Evolutionary conservation across 208 protist species (phyloP).

Genomic region (Wallacemonas sp.): DNA sequence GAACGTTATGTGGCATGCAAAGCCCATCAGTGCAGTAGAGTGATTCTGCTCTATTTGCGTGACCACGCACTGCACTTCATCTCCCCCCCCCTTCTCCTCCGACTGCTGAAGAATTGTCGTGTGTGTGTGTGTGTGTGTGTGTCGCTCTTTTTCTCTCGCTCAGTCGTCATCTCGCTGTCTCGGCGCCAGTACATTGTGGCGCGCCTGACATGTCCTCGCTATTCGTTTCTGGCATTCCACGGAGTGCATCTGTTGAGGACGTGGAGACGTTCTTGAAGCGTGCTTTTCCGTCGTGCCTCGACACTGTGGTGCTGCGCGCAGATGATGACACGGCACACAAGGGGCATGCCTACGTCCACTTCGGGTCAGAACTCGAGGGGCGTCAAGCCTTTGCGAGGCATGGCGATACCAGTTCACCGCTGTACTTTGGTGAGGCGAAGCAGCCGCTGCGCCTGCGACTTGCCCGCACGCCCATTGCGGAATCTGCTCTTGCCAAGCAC

Average conservation of each 20-base stretch:
- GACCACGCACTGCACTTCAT: no score
- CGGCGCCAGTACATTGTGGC: no score
- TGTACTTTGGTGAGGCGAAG: not conserved
- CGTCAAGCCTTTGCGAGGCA: not conserved
- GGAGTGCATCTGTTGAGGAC: slow-evolving; percentile 15
- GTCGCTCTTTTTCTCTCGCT: no score
- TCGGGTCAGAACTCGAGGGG: slow-evolving; percentile 11
- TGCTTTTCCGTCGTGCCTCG: slow-evolving; percentile 24
- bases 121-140: no score
- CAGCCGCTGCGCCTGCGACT: not conserved
- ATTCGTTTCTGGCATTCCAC: slow-evolving; percentile 51
- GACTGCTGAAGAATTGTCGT: no score
- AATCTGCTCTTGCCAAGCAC: no score
- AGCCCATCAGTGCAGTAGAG: no score
- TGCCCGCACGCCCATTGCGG: no score
- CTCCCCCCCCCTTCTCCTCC: no score
- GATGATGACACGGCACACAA: slow-evolving; percentile 31
- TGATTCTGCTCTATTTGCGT: no score
- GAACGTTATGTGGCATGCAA: no score
- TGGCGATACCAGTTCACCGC: not conserved
- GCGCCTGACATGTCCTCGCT: slow-evolving; percentile 39
- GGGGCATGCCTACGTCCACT: slow-evolving; percentile 53
- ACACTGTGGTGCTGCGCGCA: slow-evolving; percentile 26
- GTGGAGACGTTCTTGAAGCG: slow-evolving; percentile 28
- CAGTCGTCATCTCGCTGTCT: no score